These are phyloP conservation scores for Linaria vulgaris DNA, from an alignment of 257 asterid species.

Conservation along the genomic window DNA sequence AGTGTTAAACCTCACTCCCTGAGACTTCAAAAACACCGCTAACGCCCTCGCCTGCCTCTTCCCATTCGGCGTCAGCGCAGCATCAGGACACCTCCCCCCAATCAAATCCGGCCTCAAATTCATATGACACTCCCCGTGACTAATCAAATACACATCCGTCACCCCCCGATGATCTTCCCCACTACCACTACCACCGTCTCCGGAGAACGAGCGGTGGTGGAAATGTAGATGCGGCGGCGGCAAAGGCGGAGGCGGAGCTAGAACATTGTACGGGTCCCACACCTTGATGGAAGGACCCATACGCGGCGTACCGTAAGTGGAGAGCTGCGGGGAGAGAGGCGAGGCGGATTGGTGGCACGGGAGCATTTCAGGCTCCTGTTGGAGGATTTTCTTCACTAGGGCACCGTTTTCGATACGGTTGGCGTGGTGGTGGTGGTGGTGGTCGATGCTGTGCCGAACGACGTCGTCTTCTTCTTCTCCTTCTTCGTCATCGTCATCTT, in stretches of 20 bases:
- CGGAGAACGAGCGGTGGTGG: conserved; percentile 51
- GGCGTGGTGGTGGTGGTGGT: conserved; percentile 8
- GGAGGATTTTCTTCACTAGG: conserved; percentile 66
- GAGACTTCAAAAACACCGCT: conserved; percentile 81
- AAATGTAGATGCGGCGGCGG: conserved; percentile 41
- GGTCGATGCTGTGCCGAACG: conserved; percentile 23
- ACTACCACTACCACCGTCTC: not conserved
- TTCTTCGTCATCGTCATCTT: conserved; percentile 42
- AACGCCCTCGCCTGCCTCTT: conserved; percentile 92
- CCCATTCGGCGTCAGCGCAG: conserved; percentile 89
- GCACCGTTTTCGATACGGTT: conserved; percentile 34
- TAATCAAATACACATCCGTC: conserved; percentile 73
- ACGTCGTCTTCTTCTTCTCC: conserved; percentile 40
- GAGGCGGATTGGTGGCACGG: conserved; percentile 99
- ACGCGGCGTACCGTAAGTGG: conserved; percentile 79
- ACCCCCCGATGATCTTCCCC: conserved; percentile 47
- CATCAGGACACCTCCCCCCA: conserved; percentile 84
- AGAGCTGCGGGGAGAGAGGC: conserved; percentile 94
- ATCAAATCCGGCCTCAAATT: conserved; percentile 93
- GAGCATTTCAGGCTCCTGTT: conserved; percentile 95
- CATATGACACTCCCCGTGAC: conserved; percentile 93
- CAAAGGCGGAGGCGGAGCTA: conserved; percentile 67
- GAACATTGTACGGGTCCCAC: conserved; percentile 95
- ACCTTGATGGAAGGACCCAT: conserved; percentile 88
- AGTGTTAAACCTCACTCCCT: conserved; percentile 71